Evolutionary conservation across 139 green algal genomes (phyloP), one percentile per base, ranked within the genome.

Genomic region (Dunaliella sp.): DNA sequence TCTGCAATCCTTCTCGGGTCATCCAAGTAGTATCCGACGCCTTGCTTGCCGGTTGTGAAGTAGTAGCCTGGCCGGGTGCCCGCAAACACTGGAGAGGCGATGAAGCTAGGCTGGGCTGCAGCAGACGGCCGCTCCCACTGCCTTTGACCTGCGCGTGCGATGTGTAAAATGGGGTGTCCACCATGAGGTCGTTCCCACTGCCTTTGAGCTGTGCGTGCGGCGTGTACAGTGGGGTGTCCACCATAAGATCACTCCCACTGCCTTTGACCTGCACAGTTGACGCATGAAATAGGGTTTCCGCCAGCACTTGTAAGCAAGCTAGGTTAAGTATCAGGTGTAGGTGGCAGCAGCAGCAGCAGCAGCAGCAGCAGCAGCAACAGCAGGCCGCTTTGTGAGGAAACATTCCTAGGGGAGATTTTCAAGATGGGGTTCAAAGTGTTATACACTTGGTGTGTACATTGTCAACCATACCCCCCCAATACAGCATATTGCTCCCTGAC

Each of bases 171-270:
- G n/a, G n/a, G n/a, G n/a, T n/a, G n/a, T n/a, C n/a, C n/a, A n/a
- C n/a, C n/a, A n/a, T n/a, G n/a, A n/a, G 92, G 92, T 21, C 85
- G 87, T 38, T 91, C 85, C 93, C 93, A 96, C 80, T 93, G 89
- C 38, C 83, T 79, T 82, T 90, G 75, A 26, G 81, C 87, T 90
- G 87, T 32, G 32, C 24, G n/a, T n/a, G n/a, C n/a, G n/a, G n/a
- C n/a, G n/a, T n/a, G n/a, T n/a, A n/a, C n/a, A n/a, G n/a, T n/a
- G n/a, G n/a, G n/a, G n/a, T n/a, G n/a, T n/a, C n/a, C n/a, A n/a
- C n/a, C n/a, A n/a, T n/a, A n/a, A n/a, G 92, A 92, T 21, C 85
- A 86, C 58, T 91, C 85, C 93, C 93, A 96, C 80, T 93, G 89
- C 38, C 83, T 79, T 82, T 90, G 75, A 26, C 84, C 87, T 90